A percentile compares a stretch with the other conserved stretches of the same genome.
Conservation (phyloP, 148 eudicot species). For the Beta vulgaris region DNA sequence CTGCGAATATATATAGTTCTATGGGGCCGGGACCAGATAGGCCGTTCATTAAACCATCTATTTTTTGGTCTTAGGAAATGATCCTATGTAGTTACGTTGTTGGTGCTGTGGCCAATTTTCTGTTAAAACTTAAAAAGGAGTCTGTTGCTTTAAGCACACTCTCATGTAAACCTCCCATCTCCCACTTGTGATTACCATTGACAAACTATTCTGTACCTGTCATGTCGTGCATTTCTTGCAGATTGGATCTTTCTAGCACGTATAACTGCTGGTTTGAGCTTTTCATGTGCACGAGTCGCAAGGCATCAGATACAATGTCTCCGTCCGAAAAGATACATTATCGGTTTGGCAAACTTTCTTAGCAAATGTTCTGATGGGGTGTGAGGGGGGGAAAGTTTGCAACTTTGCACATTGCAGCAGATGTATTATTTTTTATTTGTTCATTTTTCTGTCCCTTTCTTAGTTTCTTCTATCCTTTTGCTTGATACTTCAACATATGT, state of each 20-base stretch:
- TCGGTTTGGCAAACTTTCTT: no score
- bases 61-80: neutral
- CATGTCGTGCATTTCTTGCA: constrained; percentile 9
- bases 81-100: neutral
- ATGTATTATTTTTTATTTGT: neutral
- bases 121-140: no score
- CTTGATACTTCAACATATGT: constrained; percentile 4
- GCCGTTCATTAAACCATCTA: neutral
- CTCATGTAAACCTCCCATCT: neutral
- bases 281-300: neutral
- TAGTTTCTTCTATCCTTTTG: neutral
- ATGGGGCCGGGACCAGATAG: neutral
- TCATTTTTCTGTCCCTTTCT: neutral
- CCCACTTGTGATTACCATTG: neutral
- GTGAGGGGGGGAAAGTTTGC: neutral
- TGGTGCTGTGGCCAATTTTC: neutral
- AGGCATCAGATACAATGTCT: neutral
- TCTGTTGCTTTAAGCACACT: neutral
- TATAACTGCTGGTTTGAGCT: neutral
- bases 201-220: neutral
- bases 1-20: neutral
- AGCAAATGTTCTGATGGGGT: no score
- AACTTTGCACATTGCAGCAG: neutral
- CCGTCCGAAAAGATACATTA: no score
- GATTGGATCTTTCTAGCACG: neutral